Evolutionary conservation across 2,329 filamentous ascomycete genomes (phyloP).

Genomic region (Ophiostoma piceae): DNA sequence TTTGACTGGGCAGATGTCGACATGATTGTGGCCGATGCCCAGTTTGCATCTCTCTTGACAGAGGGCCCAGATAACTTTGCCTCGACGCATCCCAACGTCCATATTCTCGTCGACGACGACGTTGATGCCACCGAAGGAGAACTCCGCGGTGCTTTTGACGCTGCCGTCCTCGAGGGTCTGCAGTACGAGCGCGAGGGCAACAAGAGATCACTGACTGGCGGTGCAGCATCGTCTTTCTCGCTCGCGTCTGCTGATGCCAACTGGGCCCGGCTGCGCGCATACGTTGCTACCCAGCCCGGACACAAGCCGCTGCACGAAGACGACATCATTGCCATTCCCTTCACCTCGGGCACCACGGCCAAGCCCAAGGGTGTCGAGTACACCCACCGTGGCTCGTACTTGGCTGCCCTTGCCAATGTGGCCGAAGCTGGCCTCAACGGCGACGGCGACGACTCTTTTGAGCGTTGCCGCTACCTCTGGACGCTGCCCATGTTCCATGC

Average conservation of each 20-base stretch:
- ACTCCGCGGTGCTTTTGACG: constrained; percentile 73
- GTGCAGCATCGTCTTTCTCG: not conserved
- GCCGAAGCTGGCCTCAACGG: constrained; percentile 79
- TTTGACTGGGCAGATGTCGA: constrained; percentile 85
- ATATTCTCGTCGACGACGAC: constrained; percentile 74
- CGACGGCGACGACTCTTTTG: constrained; percentile 31
- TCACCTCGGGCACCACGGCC: constrained; percentile 90
- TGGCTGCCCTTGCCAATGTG: constrained; percentile 78
- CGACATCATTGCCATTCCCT: constrained; percentile 77
- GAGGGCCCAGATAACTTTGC: constrained; percentile 50
- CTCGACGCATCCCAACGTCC: constrained; percentile 55
- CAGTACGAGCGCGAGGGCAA: constrained; percentile 52
- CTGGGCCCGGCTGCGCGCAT: constrained; percentile 70
- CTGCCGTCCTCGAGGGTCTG: constrained; percentile 75
- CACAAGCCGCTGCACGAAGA: constrained; percentile 62
- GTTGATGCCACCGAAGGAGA: constrained; percentile 71
- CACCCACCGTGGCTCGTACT: constrained; percentile 80
- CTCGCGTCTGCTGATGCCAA: constrained; percentile 44
- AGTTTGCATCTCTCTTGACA: constrained; percentile 64
- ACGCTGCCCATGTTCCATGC: constrained; percentile 82
- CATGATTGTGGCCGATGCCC: constrained; percentile 76
- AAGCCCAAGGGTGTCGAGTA: constrained; percentile 89
- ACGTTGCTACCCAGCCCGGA: constrained; percentile 34
- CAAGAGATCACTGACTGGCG: not conserved
- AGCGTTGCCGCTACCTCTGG: constrained; percentile 80